These are phyloP conservation scores for Rubia yunnanensis DNA, from an alignment of 257 asterid genomes.

Conservation along the genomic window DNA sequence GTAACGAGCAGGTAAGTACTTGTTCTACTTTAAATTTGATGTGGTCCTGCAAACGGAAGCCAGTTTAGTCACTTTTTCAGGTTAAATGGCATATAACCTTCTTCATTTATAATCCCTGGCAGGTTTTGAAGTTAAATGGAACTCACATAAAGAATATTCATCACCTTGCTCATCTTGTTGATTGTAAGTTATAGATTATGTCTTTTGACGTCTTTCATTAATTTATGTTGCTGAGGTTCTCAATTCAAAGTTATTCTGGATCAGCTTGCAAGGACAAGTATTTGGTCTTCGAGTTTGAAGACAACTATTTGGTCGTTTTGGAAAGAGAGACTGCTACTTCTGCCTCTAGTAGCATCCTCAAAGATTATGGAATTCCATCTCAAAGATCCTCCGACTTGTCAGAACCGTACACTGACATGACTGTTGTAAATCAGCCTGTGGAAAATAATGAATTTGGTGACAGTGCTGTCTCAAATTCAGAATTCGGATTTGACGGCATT, in stretches of 20 bases:
- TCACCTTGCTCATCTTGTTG: slow-evolving; percentile 87
- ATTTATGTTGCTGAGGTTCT: background rate
- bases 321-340: slow-evolving; percentile 63
- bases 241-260: background rate
- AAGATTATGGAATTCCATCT: slow-evolving; percentile 81
- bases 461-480: slow-evolving; percentile 51
- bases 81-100: background rate
- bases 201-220: background rate
- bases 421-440: slow-evolving; percentile 19
- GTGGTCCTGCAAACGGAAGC: background rate
- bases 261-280: slow-evolving; percentile 59
- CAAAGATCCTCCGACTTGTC: slow-evolving; percentile 69
- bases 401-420: slow-evolving; percentile 47
- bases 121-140: slow-evolving; percentile 88
- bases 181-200: slow-evolving; percentile 40
- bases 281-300: slow-evolving; percentile 76
- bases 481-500: slow-evolving; percentile 62
- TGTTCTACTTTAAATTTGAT: background rate
- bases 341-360: slow-evolving; percentile 66
- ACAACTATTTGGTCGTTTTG: slow-evolving; percentile 66
- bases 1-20: slow-evolving; percentile 78
- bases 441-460: slow-evolving; percentile 49
- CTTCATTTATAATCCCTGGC: slow-evolving; percentile 18
- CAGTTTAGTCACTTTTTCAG: background rate
- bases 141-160: slow-evolving; percentile 70